These are phyloP conservation scores for Verticillium albo-atrum DNA, from an alignment of 2,329 filamentous ascomycete species.

Conservation along the genomic window DNA sequence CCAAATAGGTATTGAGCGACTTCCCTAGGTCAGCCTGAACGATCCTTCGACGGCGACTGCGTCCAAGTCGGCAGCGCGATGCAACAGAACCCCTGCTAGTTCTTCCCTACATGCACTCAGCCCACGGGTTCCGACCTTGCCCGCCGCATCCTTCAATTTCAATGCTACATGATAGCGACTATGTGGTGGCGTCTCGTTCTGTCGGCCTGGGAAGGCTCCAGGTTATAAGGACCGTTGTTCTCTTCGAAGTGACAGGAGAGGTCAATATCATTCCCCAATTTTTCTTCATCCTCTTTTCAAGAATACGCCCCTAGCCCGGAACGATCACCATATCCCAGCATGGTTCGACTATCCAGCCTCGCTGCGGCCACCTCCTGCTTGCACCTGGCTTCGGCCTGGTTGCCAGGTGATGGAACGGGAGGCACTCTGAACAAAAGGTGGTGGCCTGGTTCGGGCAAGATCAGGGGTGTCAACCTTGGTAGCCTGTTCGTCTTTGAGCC, in stretches of 20 bases:
- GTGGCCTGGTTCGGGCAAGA: constrained; percentile 24
- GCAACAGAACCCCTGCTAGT: background rate
- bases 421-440: background rate
- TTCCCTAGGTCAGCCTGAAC: background rate
- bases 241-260: background rate
- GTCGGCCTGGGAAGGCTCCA: background rate
- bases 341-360: background rate
- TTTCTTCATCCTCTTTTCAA: background rate
- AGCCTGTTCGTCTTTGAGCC: constrained; percentile 48
- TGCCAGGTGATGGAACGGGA: background rate
- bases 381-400: background rate
- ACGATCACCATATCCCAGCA: background rate
- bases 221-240: background rate
- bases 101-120: background rate
- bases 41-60: background rate
- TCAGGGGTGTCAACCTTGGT: constrained; percentile 52
- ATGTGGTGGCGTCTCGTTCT: background rate
- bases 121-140: background rate
- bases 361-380: background rate
- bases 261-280: background rate
- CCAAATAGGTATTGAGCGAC: background rate
- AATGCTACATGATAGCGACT: background rate
- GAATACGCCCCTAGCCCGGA: too few relatives aligned
- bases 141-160: background rate
- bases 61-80: background rate